A percentile compares a stretch with the other conserved stretches of the same genome.
Evolutionary conservation across 164 flowering plant species (phyloP).

Genomic region (Vitis rupestris): DNA sequence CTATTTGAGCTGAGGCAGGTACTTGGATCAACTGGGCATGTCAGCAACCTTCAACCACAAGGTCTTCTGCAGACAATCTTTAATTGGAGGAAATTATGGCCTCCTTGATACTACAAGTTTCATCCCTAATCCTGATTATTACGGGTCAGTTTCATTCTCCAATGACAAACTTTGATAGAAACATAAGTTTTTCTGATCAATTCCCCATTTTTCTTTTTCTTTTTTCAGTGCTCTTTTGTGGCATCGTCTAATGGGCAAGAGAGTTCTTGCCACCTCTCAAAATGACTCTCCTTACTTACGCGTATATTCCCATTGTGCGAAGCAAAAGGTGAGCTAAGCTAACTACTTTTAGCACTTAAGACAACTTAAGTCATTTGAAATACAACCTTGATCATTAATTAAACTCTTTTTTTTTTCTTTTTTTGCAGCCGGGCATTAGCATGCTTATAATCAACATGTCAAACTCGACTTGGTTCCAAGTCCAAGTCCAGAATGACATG

Average conservation of each 20-base stretch:
- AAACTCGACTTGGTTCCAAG: constrained; percentile 34
- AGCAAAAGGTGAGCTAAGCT: constrained; percentile 21
- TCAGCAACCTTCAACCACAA: constrained; percentile 49
- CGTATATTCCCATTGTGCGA: constrained; percentile 64
- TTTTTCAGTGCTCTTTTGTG: constrained; percentile 64
- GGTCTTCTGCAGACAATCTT: constrained; percentile 65
- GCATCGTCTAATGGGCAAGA: constrained; percentile 71
- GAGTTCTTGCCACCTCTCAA: constrained; percentile 36
- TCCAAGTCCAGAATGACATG: constrained; percentile 24
- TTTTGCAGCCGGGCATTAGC: too few species aligned
- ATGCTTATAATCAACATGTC: constrained; percentile 40
- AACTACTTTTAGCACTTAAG: too few species aligned
- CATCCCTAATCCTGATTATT: constrained; percentile 71
- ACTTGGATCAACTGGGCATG: constrained; percentile 77
- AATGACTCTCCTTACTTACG: constrained; percentile 42
- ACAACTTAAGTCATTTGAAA: too few species aligned
- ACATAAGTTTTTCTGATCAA: too few species aligned
- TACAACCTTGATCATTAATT: too few species aligned
- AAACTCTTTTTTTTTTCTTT: too few species aligned
- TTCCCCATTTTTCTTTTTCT: too few species aligned
- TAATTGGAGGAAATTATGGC: constrained; percentile 78
- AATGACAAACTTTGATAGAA: too few species aligned
- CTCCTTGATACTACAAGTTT: constrained; percentile 64
- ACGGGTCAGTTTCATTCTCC: constrained; percentile 33
- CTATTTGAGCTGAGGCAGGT: constrained; percentile 35